Conservation (phyloP, 2,329 filamentous ascomycete genomes). For the Aureobasidium melanogenum region DNA sequence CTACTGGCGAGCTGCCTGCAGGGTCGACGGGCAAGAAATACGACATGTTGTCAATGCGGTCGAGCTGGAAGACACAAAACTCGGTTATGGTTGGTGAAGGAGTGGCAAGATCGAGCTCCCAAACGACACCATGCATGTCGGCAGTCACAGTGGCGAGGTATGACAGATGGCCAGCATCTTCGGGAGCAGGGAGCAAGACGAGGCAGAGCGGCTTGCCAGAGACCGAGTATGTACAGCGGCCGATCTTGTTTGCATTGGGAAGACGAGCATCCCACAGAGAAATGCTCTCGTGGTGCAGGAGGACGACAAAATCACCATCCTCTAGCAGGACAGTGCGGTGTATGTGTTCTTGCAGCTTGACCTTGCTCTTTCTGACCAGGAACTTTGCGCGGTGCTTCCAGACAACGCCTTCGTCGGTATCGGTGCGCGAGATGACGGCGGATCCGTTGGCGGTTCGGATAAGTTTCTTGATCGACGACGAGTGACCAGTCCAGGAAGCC, state of each 20-base stretch:
- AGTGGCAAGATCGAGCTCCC: constrained; percentile 49
- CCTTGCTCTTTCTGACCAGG: constrained; percentile 58
- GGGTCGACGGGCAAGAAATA: constrained; percentile 66
- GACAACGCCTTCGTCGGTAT: constrained; percentile 68
- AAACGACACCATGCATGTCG: constrained; percentile 68
- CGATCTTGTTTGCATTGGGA: constrained; percentile 50
- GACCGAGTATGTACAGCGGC: constrained; percentile 49
- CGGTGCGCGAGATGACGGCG: constrained; percentile 72
- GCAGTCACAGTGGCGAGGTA: constrained; percentile 80
- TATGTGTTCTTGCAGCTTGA: constrained; percentile 61
- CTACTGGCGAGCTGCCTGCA: constrained; percentile 61
- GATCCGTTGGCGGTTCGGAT: constrained; percentile 75
- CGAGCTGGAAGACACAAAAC: constrained; percentile 63
- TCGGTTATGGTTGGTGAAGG: constrained; percentile 45
- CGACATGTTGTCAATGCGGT: constrained; percentile 46
- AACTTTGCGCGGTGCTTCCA: constrained; percentile 63
- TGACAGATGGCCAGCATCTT: constrained; percentile 39
- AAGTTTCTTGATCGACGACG: constrained; percentile 70
- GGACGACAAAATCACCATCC: constrained; percentile 71
- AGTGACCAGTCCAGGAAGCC: constrained; percentile 76
- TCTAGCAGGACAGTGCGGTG: constrained; percentile 71
- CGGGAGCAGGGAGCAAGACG: constrained; percentile 60
- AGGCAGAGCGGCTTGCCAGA: constrained; percentile 70
- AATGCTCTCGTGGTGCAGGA: constrained; percentile 61
- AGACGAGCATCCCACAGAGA: constrained; percentile 71